Percentiles rank a stretch among this genome's conserved stretches.
Evolutionary conservation across 148 eudicot species (phyloP).

Genomic region (Rhododendron ovatum): DNA sequence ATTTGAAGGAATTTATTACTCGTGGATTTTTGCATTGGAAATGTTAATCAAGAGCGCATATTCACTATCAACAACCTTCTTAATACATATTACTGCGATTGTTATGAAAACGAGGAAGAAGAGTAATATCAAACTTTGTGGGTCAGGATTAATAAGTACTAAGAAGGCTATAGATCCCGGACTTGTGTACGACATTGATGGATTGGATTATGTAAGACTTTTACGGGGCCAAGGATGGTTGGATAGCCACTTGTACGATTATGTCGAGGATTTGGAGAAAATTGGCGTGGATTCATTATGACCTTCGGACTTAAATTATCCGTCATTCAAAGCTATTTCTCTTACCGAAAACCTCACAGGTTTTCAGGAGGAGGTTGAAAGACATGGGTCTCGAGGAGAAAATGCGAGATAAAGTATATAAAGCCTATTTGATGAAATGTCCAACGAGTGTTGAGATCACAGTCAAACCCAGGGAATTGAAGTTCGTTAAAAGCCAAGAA

Average conservation of each 20-base stretch:
- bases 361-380: neutral
- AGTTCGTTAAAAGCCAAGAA: neutral
- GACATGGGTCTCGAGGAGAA: neutral
- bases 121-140: no score
- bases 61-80: no score
- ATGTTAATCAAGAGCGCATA: no score
- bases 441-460: neutral
- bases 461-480: neutral
- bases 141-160: no score
- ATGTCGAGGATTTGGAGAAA: neutral
- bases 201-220: neutral
- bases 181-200: neutral
- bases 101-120: no score
- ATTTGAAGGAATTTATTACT: no score
- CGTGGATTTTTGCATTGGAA: no score
- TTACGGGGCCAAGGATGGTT: neutral
- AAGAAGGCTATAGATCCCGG: neutral
- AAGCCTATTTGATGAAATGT: no score
- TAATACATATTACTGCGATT: neutral
- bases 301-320: neutral
- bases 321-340: no score
- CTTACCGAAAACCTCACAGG: neutral
- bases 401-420: no score
- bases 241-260: no score
- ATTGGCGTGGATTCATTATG: neutral